A percentile compares a stretch with the other conserved stretches of the same genome.
phyloP scores from a whole-genome alignment of 306 rosid species.

The Nissolia schottii region DNA sequence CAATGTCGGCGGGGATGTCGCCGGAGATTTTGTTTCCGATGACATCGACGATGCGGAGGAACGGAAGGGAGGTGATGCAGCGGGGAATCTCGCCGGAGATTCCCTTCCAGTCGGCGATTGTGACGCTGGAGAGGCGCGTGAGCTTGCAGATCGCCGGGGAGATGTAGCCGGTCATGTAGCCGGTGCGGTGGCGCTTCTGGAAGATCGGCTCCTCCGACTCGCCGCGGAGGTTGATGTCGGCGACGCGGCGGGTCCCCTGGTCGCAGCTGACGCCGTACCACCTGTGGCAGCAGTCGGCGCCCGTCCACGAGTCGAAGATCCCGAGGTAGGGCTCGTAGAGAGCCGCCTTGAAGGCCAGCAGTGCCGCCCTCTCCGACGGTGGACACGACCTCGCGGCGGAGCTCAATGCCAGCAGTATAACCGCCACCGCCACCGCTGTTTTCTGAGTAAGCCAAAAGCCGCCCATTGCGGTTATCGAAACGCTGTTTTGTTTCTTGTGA shows the following conservation, averaged over 20 bases:
- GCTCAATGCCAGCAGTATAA: slow-evolving; percentile 7
- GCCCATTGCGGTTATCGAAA: slow-evolving; percentile 27
- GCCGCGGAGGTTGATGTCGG: slow-evolving; percentile 91
- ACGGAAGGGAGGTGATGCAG: slow-evolving; percentile 60
- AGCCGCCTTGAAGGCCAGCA: slow-evolving; percentile 61
- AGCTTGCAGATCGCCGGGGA: slow-evolving; percentile 72
- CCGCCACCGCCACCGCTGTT: not conserved
- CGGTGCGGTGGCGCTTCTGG: slow-evolving; percentile 52
- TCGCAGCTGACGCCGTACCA: slow-evolving; percentile 96
- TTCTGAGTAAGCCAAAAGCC: not conserved
- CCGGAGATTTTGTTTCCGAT: slow-evolving; percentile 76
- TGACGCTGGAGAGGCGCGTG: slow-evolving; percentile 62
- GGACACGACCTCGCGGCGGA: slow-evolving; percentile 48
- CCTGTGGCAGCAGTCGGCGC: slow-evolving; percentile 70
- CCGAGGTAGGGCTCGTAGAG: slow-evolving; percentile 66
- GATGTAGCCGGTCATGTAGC: slow-evolving; percentile 80
- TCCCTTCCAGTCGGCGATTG: slow-evolving; percentile 90
- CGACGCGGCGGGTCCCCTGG: slow-evolving; percentile 52
- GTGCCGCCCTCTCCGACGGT: slow-evolving; percentile 70
- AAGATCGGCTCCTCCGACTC: slow-evolving; percentile 80
- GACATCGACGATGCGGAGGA: slow-evolving; percentile 80
- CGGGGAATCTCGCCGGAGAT: slow-evolving; percentile 84
- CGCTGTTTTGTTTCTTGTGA: not conserved
- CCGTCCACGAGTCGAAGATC: slow-evolving; percentile 79
- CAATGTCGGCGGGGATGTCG: slow-evolving; percentile 53